Base-by-base conservation (phyloP, 73 alveolate species). In the Uronychia binucleata region DNA sequence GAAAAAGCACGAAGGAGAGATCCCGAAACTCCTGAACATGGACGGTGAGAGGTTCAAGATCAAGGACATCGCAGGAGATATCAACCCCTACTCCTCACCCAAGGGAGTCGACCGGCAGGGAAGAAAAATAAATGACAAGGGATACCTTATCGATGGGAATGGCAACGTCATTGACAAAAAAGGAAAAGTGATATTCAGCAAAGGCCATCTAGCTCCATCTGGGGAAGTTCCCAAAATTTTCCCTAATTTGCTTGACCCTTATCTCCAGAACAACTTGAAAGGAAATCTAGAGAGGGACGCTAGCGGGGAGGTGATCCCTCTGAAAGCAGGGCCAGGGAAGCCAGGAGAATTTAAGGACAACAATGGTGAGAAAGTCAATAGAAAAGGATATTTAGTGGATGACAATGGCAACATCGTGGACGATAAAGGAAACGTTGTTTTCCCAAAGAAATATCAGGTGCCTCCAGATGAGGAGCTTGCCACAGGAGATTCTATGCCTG, bases 191-290 rank as follows among this genome's bases (percentile, higher is more conserved):
- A 26, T 67, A 5, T 67, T 67, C 29, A 5, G 19, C 14, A 67
- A 67, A 67, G 78, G 26, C 19, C 19, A 13, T 13, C 29, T 5
- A 8, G 14, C 29, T 28, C 29, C 78, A 26, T 5, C 29, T 26
- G 78, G 78, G 5, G 78, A 67, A 28, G 26, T 67, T 67, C 78
- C 78, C 5, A 28, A 67, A 67, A 67, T 67, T 13, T 67, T 67
- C 78, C 67, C 67, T 11, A 46, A 46, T 11, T 19, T 46, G n/a
- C 19, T 46, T 5, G 19, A 46, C 19, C 67, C 67, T 11, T 46
- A 46, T 46, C 67, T 46, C 19, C n/a, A 46, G 26, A 26, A 13
- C 26, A 67, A 13, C 31, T 29, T 67, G 78, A 28, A 67, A 13
- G 31, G 78, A 67, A 28, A 67, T 26, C 26, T 67, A 19, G 78